phyloP scores from a whole-genome alignment of 2,329 filamentous ascomycete genomes.

The Boeremia lycopersici region DNA sequence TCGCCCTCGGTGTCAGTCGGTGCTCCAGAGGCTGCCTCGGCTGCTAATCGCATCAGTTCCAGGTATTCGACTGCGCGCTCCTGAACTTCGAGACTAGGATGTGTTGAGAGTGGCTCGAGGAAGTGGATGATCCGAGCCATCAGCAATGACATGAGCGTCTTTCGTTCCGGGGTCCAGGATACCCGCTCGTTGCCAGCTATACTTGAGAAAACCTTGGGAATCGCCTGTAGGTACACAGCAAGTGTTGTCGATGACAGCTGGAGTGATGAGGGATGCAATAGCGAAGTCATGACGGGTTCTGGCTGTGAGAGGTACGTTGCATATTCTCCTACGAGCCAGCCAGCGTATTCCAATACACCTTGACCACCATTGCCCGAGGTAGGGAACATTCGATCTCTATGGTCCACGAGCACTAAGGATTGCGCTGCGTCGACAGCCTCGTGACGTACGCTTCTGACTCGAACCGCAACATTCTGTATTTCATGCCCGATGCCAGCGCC shows the following conservation, averaged over 20 bases:
- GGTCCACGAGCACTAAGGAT: slow-evolving; percentile 69
- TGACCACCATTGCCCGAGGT: slow-evolving; percentile 56
- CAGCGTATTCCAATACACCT: slow-evolving; percentile 74
- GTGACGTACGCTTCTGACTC: slow-evolving; percentile 81
- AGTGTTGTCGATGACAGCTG: slow-evolving; percentile 69
- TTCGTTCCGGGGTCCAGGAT: slow-evolving; percentile 74
- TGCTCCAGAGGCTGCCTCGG: slow-evolving; percentile 74
- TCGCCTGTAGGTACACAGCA: slow-evolving; percentile 80
- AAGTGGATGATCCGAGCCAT: slow-evolving; percentile 83
- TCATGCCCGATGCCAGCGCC: slow-evolving; percentile 81
- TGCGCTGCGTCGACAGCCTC: slow-evolving; percentile 86
- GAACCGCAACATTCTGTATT: slow-evolving; percentile 86
- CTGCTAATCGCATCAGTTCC: slow-evolving; percentile 84
- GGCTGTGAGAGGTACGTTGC: slow-evolving; percentile 72
- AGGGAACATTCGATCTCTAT: slow-evolving; percentile 62
- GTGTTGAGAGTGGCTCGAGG: slow-evolving; percentile 76
- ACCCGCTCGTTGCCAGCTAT: slow-evolving; percentile 69
- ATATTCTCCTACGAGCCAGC: slow-evolving; percentile 91
- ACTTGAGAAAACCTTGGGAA: slow-evolving; percentile 81
- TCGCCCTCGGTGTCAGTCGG: slow-evolving; percentile 63
- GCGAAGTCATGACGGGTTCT: slow-evolving; percentile 72
- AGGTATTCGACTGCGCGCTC: slow-evolving; percentile 92
- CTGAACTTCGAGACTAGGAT: slow-evolving; percentile 92
- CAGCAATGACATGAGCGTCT: slow-evolving; percentile 75
- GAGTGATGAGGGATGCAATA: slow-evolving; percentile 71